phyloP scores from a whole-genome alignment of 73 alveolate species.

The Paramecium biaurelia region DNA sequence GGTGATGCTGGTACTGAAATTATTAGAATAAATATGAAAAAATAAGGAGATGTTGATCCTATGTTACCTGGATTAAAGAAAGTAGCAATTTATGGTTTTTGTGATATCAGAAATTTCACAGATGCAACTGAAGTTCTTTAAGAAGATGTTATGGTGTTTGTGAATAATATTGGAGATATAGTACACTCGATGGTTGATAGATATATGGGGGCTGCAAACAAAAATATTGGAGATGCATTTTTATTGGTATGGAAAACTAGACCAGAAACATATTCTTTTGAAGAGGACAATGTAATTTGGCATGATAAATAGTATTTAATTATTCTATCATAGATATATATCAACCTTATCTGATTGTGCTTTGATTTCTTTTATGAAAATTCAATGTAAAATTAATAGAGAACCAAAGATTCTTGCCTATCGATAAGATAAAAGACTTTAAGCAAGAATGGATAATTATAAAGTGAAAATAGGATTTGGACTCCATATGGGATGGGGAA shows the following conservation, averaged over 20 bases:
- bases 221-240: constrained; percentile 97
- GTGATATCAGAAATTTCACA: constrained; percentile 97
- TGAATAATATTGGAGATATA: constrained; percentile 95
- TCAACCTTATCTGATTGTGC: constrained; percentile 86
- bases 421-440: constrained; percentile 40
- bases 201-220: constrained; percentile 94
- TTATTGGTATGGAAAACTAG: constrained; percentile 93
- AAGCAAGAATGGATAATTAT: constrained; percentile 49
- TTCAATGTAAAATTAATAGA: constrained; percentile 79
- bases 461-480: constrained; percentile 72
- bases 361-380: constrained; percentile 84
- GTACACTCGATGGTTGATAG: constrained; percentile 89
- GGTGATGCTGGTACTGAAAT: constrained; percentile 99
- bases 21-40: constrained; percentile 91
- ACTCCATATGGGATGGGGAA: constrained; percentile 71
- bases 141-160: constrained; percentile 79
- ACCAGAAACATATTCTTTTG: constrained; percentile 67
- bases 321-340: constrained; percentile 25
- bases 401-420: constrained; percentile 71
- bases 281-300: constrained; percentile 74
- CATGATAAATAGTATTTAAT: constrained; percentile 48
- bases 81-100: constrained; percentile 94
- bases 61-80: constrained; percentile 93
- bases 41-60: constrained; percentile 95
- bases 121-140: constrained; percentile 95